Conservation (phyloP, 352 stramenopile genomes). For the Phytophthora hibernalis region DNA sequence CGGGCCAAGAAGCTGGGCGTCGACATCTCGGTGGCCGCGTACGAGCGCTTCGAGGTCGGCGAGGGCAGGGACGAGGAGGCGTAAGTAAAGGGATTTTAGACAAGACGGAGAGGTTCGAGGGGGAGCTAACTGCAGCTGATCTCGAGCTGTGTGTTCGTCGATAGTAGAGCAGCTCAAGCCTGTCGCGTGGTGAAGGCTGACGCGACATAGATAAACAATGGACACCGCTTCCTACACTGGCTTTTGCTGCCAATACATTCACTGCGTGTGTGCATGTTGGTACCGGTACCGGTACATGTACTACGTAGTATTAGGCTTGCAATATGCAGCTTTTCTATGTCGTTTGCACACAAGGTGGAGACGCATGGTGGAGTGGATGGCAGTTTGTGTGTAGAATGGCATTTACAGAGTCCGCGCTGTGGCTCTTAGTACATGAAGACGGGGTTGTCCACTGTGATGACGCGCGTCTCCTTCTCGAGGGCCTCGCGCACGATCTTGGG, state of each 20-base stretch:
- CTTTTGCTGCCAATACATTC: background rate
- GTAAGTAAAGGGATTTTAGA: constrained; percentile 34
- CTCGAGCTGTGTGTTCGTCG: constrained; percentile 2
- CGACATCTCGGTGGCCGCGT: constrained; percentile 66
- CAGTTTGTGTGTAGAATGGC: constrained; percentile 34
- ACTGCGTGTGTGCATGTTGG: constrained; percentile 7
- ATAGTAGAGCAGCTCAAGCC: constrained; percentile 20
- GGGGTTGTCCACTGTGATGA: constrained; percentile 96
- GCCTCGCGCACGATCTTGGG: constrained; percentile 92
- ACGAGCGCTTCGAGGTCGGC: constrained; percentile 80
- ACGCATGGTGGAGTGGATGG: constrained; percentile 11
- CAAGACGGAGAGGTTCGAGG: constrained; percentile 3
- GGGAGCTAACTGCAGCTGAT: too few species aligned
- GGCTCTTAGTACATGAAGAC: constrained; percentile 95
- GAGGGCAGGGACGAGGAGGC: constrained; percentile 59
- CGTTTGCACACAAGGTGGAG: constrained; percentile 35
- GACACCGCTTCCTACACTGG: constrained; percentile 14
- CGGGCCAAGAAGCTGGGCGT: constrained; percentile 72
- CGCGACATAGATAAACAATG: constrained; percentile 30
- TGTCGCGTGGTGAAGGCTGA: background rate
- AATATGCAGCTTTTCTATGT: constrained; percentile 34
- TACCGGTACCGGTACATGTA: constrained; percentile 30
- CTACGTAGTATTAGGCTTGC: constrained; percentile 1
- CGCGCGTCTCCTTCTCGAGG: constrained; percentile 87
- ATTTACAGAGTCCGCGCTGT: constrained; percentile 36